A percentile compares a stretch with the other conserved stretches of the same genome.
Conservation (phyloP, 495 filamentous ascomycete genomes). For the Gamarada debralockiae region DNA sequence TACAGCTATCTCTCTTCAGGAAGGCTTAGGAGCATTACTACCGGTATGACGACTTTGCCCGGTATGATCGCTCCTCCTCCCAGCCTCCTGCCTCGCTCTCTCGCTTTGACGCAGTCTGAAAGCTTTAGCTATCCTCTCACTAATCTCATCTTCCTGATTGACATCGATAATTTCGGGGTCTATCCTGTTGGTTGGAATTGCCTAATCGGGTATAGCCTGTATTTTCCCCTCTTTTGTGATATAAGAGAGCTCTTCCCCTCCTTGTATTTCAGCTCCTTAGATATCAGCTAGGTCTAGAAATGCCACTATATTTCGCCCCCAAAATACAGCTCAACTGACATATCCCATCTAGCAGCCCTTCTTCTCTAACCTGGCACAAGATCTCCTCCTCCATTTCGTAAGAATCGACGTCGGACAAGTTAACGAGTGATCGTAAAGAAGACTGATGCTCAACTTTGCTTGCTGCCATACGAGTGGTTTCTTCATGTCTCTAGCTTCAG, state of each 20-base stretch:
- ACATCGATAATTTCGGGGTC: slow-evolving; percentile 73
- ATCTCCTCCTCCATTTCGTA: slow-evolving; percentile 84
- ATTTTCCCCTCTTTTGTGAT: too few species aligned
- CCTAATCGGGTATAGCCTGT: too few species aligned
- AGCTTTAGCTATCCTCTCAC: slow-evolving; percentile 81
- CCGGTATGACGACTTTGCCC: slow-evolving; percentile 1
- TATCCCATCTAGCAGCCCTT: slow-evolving; percentile 80
- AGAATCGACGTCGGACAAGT: slow-evolving; percentile 64
- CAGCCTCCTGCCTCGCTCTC: slow-evolving; percentile 27
- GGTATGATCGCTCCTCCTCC: slow-evolving; percentile 39
- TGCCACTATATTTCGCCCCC: too few species aligned
- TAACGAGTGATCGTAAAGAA: slow-evolving; percentile 78
- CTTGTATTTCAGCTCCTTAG: too few species aligned
- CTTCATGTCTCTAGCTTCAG: slow-evolving; percentile 31
- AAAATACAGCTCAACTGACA: too few species aligned
- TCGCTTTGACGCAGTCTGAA: slow-evolving; percentile 69
- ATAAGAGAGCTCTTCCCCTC: too few species aligned
- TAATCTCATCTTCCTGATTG: slow-evolving; percentile 77
- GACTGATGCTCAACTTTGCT: slow-evolving; percentile 79
- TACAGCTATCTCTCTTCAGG: slow-evolving; percentile 14
- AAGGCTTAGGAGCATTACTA: not conserved
- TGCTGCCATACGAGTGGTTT: slow-evolving; percentile 26
- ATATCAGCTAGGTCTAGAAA: too few species aligned
- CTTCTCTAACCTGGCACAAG: slow-evolving; percentile 80
- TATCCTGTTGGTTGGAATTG: too few species aligned